Base-by-base conservation (phyloP, 345 rosid genomes). In the Eucalyptus regnans region DNA sequence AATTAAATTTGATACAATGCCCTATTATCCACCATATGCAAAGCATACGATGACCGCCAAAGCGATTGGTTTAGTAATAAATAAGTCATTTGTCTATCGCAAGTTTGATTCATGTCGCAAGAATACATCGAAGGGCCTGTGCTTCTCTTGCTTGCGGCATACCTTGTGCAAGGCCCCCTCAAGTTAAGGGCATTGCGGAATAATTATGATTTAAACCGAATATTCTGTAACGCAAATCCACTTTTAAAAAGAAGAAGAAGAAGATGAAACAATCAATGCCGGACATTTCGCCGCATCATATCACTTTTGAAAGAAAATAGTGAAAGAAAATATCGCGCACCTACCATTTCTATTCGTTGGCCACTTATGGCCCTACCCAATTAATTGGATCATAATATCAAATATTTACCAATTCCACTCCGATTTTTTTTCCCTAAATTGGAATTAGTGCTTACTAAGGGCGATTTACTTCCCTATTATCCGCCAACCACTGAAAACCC, bases 301-400 rank as follows among this genome's bases (percentile, higher is more conserved):
- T 76, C 27, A 20, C 27, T 76, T 37, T 76, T 13, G 12, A 76
- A 76, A 76, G 48, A 76, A 25, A 76, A 76, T 18, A 23, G 9
- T 6, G 0, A 7, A n/a, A 37, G 10, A 18, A 37, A 5, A 71
- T 71, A 2, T 31, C 1, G 5, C 0, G 0, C 0, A 71, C 81
- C 68, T 12, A 3, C 8, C 8, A 62, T 29, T 62, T 62, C 7
- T 29, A 27, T 27, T 12, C 2, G 0, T 7, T 20, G 46, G 46
- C 14, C 83, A 71, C 27, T 71, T 71, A 37, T 33, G 11, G 1
- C 7, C 83, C 3, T 76, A 11, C 83, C 83, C 48, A 10, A 41
- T 76, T 37, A 20, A 76, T 1, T 4, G 3, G 15, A 37, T 1
- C 8, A 44, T 37, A 4, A 37, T 41, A 76, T 76, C 20, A 44